Conservation (phyloP, 106 monocot genomes). For the Chionographis japonica region DNA sequence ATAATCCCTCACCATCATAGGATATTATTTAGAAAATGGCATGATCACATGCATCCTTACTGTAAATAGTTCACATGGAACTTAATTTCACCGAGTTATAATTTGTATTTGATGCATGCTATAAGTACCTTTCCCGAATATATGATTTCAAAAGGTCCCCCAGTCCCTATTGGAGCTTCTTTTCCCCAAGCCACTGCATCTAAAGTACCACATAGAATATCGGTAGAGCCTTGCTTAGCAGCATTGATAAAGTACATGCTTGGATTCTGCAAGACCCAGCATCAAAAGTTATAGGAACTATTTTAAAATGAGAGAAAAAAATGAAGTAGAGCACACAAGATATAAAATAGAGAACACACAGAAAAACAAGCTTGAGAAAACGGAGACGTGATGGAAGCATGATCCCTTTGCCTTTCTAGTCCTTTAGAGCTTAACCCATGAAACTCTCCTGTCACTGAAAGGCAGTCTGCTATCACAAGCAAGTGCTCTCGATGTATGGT, state of each 20-base stretch:
- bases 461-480: constrained; percentile 56
- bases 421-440: constrained; percentile 60
- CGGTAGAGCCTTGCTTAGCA: constrained; percentile 51
- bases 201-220: constrained; percentile 60
- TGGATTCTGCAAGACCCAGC: constrained; percentile 49
- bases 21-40: no score
- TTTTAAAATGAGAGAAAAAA: not conserved
- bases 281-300: not conserved
- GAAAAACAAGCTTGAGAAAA: constrained; percentile 72
- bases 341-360: constrained; percentile 38
- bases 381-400: constrained; percentile 40
- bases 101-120: not conserved
- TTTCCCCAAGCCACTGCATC: constrained; percentile 87
- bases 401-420: constrained; percentile 45
- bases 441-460: constrained; percentile 78
- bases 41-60: no score
- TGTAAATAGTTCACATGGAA: not conserved
- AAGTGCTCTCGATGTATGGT: constrained; percentile 56
- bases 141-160: constrained; percentile 68
- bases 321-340: not conserved
- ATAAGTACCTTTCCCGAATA: constrained; percentile 66
- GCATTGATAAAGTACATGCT: constrained; percentile 60
- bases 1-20: no score
- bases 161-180: constrained; percentile 69
- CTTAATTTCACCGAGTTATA: not conserved